Conservation (phyloP, 805 yeast species). For the Komagataella mondaviorum region DNA sequence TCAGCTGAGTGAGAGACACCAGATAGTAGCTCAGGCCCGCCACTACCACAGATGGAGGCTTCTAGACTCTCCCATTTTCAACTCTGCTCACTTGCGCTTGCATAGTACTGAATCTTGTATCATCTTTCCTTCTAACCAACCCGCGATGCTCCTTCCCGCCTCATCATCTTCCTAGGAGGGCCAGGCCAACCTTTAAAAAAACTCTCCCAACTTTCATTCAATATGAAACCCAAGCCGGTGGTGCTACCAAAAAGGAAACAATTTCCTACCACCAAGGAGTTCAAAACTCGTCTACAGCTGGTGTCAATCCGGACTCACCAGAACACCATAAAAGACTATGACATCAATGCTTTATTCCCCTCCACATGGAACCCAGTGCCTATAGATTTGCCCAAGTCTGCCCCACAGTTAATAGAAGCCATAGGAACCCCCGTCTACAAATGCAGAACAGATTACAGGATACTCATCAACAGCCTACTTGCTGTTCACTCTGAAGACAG, state of each 20-base stretch:
- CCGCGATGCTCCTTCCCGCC: not conserved
- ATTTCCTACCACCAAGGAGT: not conserved
- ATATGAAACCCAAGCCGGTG: not conserved
- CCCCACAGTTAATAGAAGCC: not conserved
- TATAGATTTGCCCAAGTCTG: not conserved
- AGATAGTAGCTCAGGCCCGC: no score
- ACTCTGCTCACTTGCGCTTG: not conserved
- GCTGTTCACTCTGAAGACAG: not conserved
- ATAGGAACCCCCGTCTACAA: not conserved
- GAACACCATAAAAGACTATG: not conserved
- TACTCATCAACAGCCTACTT: not conserved
- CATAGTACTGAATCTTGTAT: not conserved
- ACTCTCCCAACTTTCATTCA: not conserved
- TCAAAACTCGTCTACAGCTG: not conserved
- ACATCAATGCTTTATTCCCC: not conserved
- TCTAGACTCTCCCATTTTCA: no score
- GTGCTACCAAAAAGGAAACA: not conserved
- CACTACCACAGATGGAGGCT: no score
- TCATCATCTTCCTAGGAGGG: not conserved
- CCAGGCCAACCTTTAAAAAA: not conserved
- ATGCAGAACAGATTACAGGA: not conserved
- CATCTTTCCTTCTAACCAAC: not conserved
- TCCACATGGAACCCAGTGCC: not conserved
- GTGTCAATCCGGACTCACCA: not conserved
- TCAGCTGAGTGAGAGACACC: not conserved